These are phyloP conservation scores for Rhizopogon vesiculosus DNA, from an alignment of 768 basidiomycete genomes.

Conservation along the genomic window DNA sequence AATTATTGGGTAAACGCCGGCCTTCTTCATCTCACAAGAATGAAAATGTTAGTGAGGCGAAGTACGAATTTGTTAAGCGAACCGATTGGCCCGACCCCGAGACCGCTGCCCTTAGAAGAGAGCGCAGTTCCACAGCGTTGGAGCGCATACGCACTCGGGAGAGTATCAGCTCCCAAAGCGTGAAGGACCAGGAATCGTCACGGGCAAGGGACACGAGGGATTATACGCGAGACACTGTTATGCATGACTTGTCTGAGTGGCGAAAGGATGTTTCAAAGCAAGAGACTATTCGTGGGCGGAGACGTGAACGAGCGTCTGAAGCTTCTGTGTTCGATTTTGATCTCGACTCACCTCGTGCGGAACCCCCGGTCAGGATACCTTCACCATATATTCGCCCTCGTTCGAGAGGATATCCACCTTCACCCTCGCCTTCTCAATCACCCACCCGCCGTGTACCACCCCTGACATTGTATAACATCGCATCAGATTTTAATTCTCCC, in stretches of 20 bases:
- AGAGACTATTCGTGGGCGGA: constrained; percentile 53
- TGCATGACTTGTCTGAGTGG: constrained; percentile 52
- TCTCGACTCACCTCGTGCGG: constrained; percentile 20
- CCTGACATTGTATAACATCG: constrained; percentile 20
- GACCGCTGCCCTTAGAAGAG: constrained; percentile 61
- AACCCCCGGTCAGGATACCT: constrained; percentile 21
- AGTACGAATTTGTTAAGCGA: constrained; percentile 79
- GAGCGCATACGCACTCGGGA: constrained; percentile 56
- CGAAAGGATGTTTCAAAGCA: constrained; percentile 44
- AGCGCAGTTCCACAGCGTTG: constrained; percentile 59
- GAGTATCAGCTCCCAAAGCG: constrained; percentile 18
- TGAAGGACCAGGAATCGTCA: constrained; percentile 18
- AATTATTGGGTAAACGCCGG: constrained; percentile 25
- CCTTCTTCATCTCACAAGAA: constrained; percentile 34
- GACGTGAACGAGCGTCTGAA: constrained; percentile 51
- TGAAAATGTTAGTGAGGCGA: constrained; percentile 57
- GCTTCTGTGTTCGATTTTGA: constrained; percentile 29
- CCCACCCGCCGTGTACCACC: constrained; percentile 32
- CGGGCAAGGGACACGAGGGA: constrained; percentile 30
- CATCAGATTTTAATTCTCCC: constrained; percentile 1
- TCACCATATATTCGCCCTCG: constrained; percentile 37
- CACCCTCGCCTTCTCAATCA: constrained; percentile 44
- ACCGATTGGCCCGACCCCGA: constrained; percentile 85
- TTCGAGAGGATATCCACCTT: constrained; percentile 48
- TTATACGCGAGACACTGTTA: constrained; percentile 38